Base-by-base conservation (phyloP, 352 stramenopile species). In the Thalassiosira hispida region DNA sequence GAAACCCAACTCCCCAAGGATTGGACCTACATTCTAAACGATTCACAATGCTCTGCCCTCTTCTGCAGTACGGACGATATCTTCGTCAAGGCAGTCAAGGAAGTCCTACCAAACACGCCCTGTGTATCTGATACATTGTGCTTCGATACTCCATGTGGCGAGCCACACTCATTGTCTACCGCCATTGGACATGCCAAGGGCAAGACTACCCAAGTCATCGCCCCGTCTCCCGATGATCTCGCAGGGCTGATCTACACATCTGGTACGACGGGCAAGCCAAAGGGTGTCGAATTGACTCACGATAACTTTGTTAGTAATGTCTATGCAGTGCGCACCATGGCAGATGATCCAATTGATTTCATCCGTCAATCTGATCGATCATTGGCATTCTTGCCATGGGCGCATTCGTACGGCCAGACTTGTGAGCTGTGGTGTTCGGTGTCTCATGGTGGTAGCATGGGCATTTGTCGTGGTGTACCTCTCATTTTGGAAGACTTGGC, bases 281-380 rank as follows among this genome's bases (percentile, higher is more conserved):
- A 95, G 66, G 92, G 90, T 22, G 91, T 96, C 11, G 87, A 93
- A 67, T 83, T 96, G n/a, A 92, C 83, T 22, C 93, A 96, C 76
- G 77, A 90, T 57, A 95, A 95, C 71, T 85, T 95, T 31, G 70
- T 92, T 6, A 85, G 64, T 40, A 94, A 94, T 68, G 78, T 93
- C 22, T 70, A 81, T 42, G 86, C 81, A 1, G 75, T 92, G 14
- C 66, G 83, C 9, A 70, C 71, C 11, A 77, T 94, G 57, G 72
- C 86, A 18, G 75, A 86, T 25, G 47, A 91, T 55, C 80, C 79
- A 46, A 33, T 44, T 12, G 80, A 87, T 18, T 88, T 87, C 49
- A 84, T 90, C 31, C 74, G 73, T 22, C 52, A 22, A 1, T 61
- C 73, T 0, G 83, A 87, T 74, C 75, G 85, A 62, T 93, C 87